Evolutionary conservation across 768 basidiomycete genomes (phyloP).

Genomic region (Cubamyces sp.): DNA sequence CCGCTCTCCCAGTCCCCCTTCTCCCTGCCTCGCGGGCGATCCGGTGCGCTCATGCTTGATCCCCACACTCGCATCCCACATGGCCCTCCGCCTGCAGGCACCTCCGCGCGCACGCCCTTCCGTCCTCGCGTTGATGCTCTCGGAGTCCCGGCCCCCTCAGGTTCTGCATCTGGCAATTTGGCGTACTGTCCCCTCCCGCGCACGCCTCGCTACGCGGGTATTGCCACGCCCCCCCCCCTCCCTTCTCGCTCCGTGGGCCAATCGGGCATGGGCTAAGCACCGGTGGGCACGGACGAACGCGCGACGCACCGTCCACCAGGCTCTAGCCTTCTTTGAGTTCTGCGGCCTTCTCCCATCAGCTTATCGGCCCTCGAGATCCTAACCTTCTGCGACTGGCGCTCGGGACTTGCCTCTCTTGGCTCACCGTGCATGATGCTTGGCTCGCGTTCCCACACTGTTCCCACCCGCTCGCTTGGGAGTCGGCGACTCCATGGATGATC

Average conservation of each 20-base stretch:
- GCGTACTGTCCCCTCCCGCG: neutral
- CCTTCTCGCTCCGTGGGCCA: conserved; percentile 13
- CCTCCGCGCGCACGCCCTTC: neutral
- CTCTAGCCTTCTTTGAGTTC: no score
- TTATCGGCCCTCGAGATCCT: conserved; percentile 15
- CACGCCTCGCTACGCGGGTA: no score
- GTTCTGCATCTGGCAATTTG: neutral
- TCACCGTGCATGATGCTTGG: no score
- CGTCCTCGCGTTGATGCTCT: neutral
- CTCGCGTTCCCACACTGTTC: no score
- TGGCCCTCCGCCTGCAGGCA: conserved; percentile 11
- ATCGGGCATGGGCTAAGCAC: conserved; percentile 22
- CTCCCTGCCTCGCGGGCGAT: conserved; percentile 1
- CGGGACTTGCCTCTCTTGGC: conserved; percentile 3
- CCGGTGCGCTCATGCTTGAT: neutral
- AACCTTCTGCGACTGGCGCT: conserved; percentile 9
- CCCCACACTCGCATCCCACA: neutral
- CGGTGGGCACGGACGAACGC: conserved; percentile 12
- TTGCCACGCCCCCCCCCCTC: neutral
- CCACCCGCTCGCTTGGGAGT: no score
- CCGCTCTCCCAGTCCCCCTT: neutral
- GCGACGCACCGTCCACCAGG: neutral
- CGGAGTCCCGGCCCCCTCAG: no score
- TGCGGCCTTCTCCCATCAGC: conserved; percentile 17
- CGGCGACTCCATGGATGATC: no score